Evolutionary conservation across 1,284 basidiomycete species (phyloP).

Genomic region (Ganoderma boninense): DNA sequence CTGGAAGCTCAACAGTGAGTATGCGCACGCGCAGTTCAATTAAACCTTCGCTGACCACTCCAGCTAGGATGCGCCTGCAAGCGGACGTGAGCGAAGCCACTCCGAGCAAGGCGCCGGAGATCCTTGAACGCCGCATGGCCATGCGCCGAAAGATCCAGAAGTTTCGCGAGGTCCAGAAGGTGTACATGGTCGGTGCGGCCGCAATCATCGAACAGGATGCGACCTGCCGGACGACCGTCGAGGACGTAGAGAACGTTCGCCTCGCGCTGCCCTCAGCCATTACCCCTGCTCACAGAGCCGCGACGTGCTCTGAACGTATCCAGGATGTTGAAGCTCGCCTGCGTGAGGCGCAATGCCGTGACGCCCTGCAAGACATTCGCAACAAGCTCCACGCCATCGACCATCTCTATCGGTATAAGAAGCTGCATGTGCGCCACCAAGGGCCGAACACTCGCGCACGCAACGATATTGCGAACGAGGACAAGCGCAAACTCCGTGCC

Average conservation of each 20-base stretch:
- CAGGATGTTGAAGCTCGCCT: constrained; percentile 37
- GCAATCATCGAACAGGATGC: no score
- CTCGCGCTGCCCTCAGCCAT: constrained; percentile 25
- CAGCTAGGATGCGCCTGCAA: no score
- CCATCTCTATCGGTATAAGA: constrained; percentile 33
- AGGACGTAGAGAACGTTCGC: constrained; percentile 17
- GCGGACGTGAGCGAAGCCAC: no score
- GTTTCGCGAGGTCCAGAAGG: no score
- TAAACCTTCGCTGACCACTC: no score
- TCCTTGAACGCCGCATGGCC: no score
- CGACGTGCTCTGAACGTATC: background rate
- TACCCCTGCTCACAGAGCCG: background rate
- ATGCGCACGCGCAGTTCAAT: no score
- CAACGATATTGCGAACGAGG: background rate
- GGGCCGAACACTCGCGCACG: background rate
- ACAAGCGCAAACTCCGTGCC: background rate
- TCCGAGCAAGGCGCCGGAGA: no score
- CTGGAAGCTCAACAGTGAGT: no score
- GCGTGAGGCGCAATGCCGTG: constrained; percentile 42
- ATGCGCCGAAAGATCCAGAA: no score
- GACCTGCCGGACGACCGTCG: constrained; percentile 5
- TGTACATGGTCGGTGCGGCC: no score
- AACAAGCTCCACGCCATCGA: constrained; percentile 37
- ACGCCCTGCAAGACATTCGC: no score
- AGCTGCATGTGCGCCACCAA: background rate